Evolutionary conservation across 2,329 filamentous ascomycete species (phyloP).

Genomic region (Neocucurbitaria cava): DNA sequence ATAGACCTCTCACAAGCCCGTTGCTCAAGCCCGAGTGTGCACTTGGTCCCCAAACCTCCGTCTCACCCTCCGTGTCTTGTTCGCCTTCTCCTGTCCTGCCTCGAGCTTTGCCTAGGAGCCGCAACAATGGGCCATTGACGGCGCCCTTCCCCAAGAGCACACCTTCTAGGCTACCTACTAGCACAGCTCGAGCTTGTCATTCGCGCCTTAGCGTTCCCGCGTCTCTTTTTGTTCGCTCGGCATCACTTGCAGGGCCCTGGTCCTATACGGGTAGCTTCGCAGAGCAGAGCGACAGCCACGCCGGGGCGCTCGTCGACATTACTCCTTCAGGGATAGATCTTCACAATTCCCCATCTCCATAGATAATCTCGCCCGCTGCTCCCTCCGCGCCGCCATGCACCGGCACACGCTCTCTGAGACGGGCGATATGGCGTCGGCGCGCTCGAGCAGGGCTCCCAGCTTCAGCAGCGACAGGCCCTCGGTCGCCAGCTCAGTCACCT

Average conservation of each 20-base stretch:
- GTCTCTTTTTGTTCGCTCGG: conserved; percentile 19
- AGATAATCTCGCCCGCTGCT: conserved; percentile 1
- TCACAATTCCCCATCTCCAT: conserved; percentile 2
- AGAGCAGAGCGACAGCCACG: conserved; percentile 16
- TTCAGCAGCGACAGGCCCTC: conserved; percentile 76
- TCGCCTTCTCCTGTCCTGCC: conserved; percentile 4
- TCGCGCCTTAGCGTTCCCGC: conserved; percentile 17
- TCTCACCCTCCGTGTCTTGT: conserved; percentile 8
- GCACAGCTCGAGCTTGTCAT: conserved; percentile 1
- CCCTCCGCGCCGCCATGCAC: conserved; percentile 34
- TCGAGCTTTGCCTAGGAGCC: not conserved
- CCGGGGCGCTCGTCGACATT: conserved; percentile 2
- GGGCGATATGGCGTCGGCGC: conserved; percentile 43
- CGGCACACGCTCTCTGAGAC: conserved; percentile 44
- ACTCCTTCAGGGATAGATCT: not conserved
- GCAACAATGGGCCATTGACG: conserved; percentile 16
- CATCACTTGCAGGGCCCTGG: conserved; percentile 23
- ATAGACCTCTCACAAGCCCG: conserved; percentile 12
- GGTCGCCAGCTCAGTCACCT: conserved; percentile 56
- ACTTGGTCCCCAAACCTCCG: conserved; percentile 1
- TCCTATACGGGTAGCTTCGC: conserved; percentile 22
- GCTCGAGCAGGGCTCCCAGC: conserved; percentile 56
- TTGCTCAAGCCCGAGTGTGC: conserved; percentile 6
- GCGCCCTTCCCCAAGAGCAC: not conserved
- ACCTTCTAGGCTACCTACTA: too few species aligned